phyloP scores from a whole-genome alignment of 805 yeast genomes.

The Millerozyma miso region DNA sequence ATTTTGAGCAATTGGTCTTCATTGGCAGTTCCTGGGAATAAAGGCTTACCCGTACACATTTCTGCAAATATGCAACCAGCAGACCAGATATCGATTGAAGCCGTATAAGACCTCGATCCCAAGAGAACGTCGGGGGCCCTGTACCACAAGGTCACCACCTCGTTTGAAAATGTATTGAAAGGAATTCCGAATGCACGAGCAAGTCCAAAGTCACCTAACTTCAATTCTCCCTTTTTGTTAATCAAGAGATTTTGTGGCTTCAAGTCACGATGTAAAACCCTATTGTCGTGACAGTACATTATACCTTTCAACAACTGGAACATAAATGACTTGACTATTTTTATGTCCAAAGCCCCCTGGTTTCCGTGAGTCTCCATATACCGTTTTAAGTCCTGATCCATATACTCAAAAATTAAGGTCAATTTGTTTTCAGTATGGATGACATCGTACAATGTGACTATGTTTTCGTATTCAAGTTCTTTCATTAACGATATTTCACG shows the following conservation, averaged over 20 bases:
- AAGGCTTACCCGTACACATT: conserved; percentile 96
- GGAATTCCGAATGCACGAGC: conserved; percentile 99
- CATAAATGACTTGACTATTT: conserved; percentile 85
- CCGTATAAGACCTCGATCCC: conserved; percentile 93
- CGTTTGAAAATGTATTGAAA: conserved; percentile 93
- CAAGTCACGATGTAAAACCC: conserved; percentile 80
- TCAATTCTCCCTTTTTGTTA: conserved; percentile 83
- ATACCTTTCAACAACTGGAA: conserved; percentile 89
- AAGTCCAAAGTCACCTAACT: conserved; percentile 93
- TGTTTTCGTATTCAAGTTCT: conserved; percentile 89
- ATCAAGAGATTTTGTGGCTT: conserved; percentile 94
- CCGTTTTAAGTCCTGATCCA: conserved; percentile 90
- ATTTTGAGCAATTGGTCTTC: conserved; percentile 93
- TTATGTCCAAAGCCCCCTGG: conserved; percentile 68
- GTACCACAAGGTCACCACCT: conserved; percentile 97
- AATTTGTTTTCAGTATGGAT: conserved; percentile 95
- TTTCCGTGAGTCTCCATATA: conserved; percentile 88
- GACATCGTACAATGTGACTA: conserved; percentile 88
- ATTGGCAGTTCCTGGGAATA: conserved; percentile 94
- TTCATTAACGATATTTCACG: conserved; percentile 94
- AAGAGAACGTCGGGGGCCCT: conserved; percentile 95
- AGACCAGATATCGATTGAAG: conserved; percentile 98
- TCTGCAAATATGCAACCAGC: conserved; percentile 98
- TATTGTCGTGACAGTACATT: conserved; percentile 78
- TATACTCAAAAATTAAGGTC: conserved; percentile 86